Base-by-base conservation (phyloP, 1,284 basidiomycete genomes). In the Acaromyces ingoldii region DNA sequence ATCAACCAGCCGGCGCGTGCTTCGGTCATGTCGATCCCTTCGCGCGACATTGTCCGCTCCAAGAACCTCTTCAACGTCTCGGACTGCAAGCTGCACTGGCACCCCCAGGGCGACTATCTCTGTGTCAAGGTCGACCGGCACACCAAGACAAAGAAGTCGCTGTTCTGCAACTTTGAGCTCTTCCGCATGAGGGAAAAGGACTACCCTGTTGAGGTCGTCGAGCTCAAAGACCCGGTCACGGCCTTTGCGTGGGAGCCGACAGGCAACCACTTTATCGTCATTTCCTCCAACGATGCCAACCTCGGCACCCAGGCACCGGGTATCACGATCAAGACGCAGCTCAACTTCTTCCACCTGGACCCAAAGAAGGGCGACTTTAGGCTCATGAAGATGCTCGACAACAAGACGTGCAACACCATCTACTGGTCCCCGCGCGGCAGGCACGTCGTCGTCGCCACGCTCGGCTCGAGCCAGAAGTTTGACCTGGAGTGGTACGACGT, bases 101-200 rank as follows among this genome's bases (percentile, higher is more conserved):
- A 99, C 80, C 95, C 93, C 72, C 89, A 95, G 76, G 95, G 95
- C 46, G 92, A 98, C 78, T 98, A 91, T 81, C 83, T 99, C 24
- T 98, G 95, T 72, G 95, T 98, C 78, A 97, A 96, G 79, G 95
- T 99, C 54, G 95, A 99, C 79, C 88, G 95, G 55, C 92, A 97
- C 77, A 97, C 93, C 40, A 98, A 98, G 81, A 95, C 91, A 19
- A 97, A 97, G 79, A 98, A 98, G 80, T 92, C 91, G 10, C 91
- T 90, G 51, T 98, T 92, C 81, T 95, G 92, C 79, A 99, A 98
- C 78, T 81, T 99, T 60, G 95, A 99, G 78, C 87, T 99, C 61
- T 98, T 98, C 83, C 85, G 92, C 54, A 85, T 97, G 56, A 85
- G 95, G 54, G 95, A 99, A 79, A 98, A 97, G 78, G 90, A 97